Conservation (phyloP, 1,284 basidiomycete species). For the Cryptococcus sp. region DNA sequence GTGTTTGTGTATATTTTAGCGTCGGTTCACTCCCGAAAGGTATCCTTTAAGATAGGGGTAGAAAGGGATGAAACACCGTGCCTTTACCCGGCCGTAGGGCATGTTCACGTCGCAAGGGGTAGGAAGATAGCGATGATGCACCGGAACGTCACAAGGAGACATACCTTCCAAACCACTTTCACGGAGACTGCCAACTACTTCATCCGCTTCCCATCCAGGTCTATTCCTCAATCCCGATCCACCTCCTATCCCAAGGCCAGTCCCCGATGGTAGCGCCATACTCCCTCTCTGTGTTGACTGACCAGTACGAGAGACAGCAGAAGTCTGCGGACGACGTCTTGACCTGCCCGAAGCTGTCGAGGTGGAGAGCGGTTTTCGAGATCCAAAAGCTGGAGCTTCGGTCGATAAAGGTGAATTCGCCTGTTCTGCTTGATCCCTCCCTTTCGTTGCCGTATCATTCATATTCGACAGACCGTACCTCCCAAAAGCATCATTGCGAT, state of each 20-base stretch:
- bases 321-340: conserved; percentile 8
- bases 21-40: not conserved
- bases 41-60: too few species aligned
- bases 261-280: conserved; percentile 22
- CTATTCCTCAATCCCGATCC: conserved; percentile 8
- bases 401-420: not conserved
- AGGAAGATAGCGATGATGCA: not conserved
- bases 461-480: not conserved
- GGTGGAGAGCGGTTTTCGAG: not conserved
- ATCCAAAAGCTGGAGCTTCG: conserved; percentile 10
- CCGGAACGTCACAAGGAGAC: conserved; percentile 10
- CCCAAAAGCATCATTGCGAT: not conserved
- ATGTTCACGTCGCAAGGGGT: not conserved
- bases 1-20: not conserved
- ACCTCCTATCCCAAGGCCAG: conserved; percentile 8
- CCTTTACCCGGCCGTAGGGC: not conserved
- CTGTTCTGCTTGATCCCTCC: conserved; percentile 1
- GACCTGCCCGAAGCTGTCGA: conserved; percentile 8
- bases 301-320: conserved; percentile 6
- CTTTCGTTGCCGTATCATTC: not conserved
- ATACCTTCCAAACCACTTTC: conserved; percentile 43
- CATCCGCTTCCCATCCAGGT: conserved; percentile 45
- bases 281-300: conserved; percentile 15
- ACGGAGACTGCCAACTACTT: conserved; percentile 39
- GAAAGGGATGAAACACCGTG: not conserved